Conservation (phyloP, 208 protist genomes). For the Novymonas esmeraldas region DNA sequence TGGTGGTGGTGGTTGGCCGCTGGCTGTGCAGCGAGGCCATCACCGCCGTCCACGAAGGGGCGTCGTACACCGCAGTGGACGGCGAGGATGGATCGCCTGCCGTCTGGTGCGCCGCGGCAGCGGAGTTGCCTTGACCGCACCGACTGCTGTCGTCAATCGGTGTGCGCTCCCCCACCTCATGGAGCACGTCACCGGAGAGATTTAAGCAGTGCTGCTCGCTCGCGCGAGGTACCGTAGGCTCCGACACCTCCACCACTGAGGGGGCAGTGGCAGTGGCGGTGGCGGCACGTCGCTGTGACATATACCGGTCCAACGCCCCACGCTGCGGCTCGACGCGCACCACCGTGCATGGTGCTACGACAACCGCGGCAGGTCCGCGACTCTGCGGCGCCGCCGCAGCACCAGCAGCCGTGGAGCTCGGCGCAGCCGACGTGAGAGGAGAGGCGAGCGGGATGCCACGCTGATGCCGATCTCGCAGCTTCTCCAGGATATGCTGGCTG, state of each 20-base stretch:
- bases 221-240: neutral
- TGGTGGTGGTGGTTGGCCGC: neutral
- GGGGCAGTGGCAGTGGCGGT: neutral
- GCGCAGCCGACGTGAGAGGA: conserved; percentile 28
- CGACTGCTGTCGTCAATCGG: too few relatives aligned
- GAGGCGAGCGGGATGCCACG: conserved; percentile 28
- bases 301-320: conserved; percentile 76
- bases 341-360: conserved; percentile 64
- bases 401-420: neutral
- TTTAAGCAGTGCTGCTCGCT: too few relatives aligned
- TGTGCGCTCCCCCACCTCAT: too few relatives aligned
- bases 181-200: neutral
- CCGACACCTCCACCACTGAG: neutral
- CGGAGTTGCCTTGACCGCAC: too few relatives aligned
- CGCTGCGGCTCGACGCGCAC: conserved; percentile 80
- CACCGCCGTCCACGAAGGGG: conserved; percentile 31
- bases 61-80: conserved; percentile 4
- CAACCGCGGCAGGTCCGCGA: conserved; percentile 19
- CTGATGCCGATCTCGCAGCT: conserved; percentile 32
- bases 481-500: conserved; percentile 31
- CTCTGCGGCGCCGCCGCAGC: neutral
- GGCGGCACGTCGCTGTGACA: conserved; percentile 33
- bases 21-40: conserved; percentile 23
- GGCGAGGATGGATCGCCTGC: neutral
- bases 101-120: too few relatives aligned